A percentile compares a stretch with the other conserved stretches of the same genome.
These are phyloP conservation scores for Penicillium sumatraense DNA, from an alignment of 2,329 filamentous ascomycete genomes.

Conservation along the genomic window DNA sequence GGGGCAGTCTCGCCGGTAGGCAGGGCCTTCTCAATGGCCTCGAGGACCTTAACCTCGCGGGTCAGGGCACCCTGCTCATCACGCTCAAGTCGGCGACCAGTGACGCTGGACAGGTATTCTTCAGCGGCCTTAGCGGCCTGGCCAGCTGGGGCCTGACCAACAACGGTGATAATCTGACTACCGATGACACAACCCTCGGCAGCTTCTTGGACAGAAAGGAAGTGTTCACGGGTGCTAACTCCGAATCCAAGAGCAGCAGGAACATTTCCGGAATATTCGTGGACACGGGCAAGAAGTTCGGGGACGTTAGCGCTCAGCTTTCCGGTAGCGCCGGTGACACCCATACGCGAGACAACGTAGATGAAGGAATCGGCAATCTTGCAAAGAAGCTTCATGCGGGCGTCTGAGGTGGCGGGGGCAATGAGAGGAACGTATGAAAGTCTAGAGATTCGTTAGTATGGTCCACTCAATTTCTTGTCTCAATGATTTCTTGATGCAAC, in stretches of 20 bases:
- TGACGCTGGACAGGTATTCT: conserved; percentile 81
- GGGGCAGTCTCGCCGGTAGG: conserved; percentile 56
- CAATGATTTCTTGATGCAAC: conserved; percentile 10
- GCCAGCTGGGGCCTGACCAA: conserved; percentile 70
- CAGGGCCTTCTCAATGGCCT: conserved; percentile 66
- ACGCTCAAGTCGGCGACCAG: conserved; percentile 58
- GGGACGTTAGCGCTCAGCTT: conserved; percentile 81
- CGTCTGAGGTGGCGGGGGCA: conserved; percentile 88
- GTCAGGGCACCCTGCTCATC: conserved; percentile 54
- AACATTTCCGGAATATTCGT: conserved; percentile 87
- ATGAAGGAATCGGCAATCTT: conserved; percentile 98
- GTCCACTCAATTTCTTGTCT: not conserved
- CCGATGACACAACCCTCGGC: conserved; percentile 96
- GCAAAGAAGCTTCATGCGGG: conserved; percentile 93
- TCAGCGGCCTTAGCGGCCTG: conserved; percentile 74
- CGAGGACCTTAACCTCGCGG: conserved; percentile 71
- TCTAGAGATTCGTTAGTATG: conserved; percentile 44
- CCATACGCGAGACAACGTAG: conserved; percentile 97
- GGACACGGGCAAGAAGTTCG: conserved; percentile 80
- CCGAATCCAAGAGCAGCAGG: conserved; percentile 94
- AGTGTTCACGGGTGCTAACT: conserved; percentile 94
- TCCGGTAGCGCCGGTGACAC: conserved; percentile 89
- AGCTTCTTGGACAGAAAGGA: conserved; percentile 78
- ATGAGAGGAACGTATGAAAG: conserved; percentile 97
- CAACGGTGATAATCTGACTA: conserved; percentile 86